Evolutionary conservation across 768 basidiomycete genomes (phyloP), one percentile per base, ranked within the genome.

Genomic region (Russula sp.): DNA sequence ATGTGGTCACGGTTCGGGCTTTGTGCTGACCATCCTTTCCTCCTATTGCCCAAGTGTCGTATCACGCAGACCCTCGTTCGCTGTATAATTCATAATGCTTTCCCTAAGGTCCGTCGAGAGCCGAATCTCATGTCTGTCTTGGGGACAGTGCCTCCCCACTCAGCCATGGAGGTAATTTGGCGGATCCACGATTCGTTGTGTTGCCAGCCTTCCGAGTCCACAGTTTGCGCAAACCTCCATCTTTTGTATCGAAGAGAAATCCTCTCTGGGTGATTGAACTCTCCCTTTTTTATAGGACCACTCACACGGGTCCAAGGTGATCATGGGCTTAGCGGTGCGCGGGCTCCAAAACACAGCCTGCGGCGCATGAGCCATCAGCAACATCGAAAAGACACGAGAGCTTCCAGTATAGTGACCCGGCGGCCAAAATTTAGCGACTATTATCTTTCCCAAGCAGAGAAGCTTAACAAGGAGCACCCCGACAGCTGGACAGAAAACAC

Each of bases 351-450:
- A 16, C 18, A 18, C 40, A 20, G 18, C 32, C 61, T 27, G 10
- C 4, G 35, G 16, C 40, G 14, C 34, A 37, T 57, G 20, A 4
- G 6, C 34, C 20, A 45, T 14, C n/a, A 22, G 1, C 49, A 34
- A 7, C 35, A 37, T 37, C 49, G 48, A 44, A 57, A 48, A 31
- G 49, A 62, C 32, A 57, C 55, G 0, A 31, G 40, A 16, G 47
- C 55, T 18, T 20, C 39, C 1, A 42, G 42, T 34, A 57, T 18
- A n/a, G 55, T 16, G 55, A 57, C 31, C 55, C 61, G 9, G 53
- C 65, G 18, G 59, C 55, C 27, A 66, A 62, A 44, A 61, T 67
- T 0, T 67, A 59, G 66, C 51, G 55, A 6, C 22, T 67, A 31
- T n/a, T n/a, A n/a, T n/a, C n/a, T n/a, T n/a, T n/a, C n/a, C n/a